Evolutionary conservation across 140 eudicot species (phyloP).

Genomic region (Ambrosia hybrid): DNA sequence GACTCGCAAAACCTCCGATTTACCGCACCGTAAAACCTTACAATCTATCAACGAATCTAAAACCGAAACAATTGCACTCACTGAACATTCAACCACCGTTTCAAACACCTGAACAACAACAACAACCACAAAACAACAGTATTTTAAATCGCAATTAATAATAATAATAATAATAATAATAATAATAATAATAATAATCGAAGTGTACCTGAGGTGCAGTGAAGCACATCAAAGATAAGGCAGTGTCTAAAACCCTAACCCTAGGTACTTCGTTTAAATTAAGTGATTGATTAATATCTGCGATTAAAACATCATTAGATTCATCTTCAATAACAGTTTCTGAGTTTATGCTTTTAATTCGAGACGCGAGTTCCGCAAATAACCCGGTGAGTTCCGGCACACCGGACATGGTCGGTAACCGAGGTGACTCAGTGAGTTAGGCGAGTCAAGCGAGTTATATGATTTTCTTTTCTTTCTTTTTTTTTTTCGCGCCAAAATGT

Average conservation of each 20-base stretch:
- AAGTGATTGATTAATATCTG: slow-evolving; percentile 52
- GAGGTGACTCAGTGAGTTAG: slow-evolving; percentile 14
- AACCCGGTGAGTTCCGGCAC: slow-evolving; percentile 45
- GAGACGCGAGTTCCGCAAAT: slow-evolving; percentile 50
- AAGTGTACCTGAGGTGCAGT: slow-evolving; percentile 56
- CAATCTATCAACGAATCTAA: slow-evolving; percentile 48
- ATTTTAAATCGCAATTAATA: not conserved
- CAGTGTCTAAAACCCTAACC: slow-evolving; percentile 74
- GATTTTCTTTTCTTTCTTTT: not conserved
- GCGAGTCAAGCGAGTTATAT: no score
- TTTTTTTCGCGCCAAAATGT: slow-evolving; percentile 33
- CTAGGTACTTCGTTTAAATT: slow-evolving; percentile 52
- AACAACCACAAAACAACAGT: not conserved
- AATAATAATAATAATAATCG: not conserved
- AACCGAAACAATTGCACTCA: slow-evolving; percentile 57
- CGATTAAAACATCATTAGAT: slow-evolving; percentile 33
- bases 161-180: not conserved
- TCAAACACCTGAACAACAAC: slow-evolving; percentile 56
- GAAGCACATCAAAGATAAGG: slow-evolving; percentile 75
- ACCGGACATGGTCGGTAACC: slow-evolving; percentile 37
- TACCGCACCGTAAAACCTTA: slow-evolving; percentile 30
- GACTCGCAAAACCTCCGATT: slow-evolving; percentile 39
- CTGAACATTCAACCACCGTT: slow-evolving; percentile 45
- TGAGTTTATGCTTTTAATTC: slow-evolving; percentile 21
- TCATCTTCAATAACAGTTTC: slow-evolving; percentile 13